Evolutionary conservation across 345 rosid species (phyloP).

Genomic region (Corchorus capsularis): DNA sequence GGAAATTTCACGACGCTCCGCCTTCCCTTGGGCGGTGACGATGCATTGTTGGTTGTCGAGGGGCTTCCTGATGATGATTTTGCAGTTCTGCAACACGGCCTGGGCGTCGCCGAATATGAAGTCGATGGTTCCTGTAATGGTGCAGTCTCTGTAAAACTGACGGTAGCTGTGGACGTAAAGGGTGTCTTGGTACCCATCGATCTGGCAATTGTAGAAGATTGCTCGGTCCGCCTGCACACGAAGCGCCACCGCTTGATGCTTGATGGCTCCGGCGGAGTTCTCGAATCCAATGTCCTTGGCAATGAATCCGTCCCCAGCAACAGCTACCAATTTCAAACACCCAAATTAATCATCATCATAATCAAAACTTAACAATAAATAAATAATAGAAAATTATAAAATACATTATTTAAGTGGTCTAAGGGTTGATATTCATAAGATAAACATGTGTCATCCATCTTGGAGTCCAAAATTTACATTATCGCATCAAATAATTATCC

Average conservation of each 20-base stretch:
- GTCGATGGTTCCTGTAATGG: conserved; percentile 70
- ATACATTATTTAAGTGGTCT: too few species aligned
- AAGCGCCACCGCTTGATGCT: conserved; percentile 75
- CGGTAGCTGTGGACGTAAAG: conserved; percentile 66
- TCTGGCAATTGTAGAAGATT: conserved; percentile 53
- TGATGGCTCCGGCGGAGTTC: conserved; percentile 64
- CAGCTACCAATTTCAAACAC: conserved; percentile 33
- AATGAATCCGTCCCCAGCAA: conserved; percentile 52
- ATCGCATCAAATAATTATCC: too few species aligned
- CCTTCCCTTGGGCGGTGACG: conserved; percentile 72
- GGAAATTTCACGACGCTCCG: conserved; percentile 37
- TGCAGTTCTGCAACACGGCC: conserved; percentile 64
- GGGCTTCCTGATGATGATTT: conserved; percentile 56
- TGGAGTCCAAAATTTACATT: too few species aligned
- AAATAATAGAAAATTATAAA: too few species aligned
- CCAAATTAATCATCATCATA: background rate
- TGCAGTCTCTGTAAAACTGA: conserved; percentile 77
- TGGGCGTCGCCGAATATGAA: conserved; percentile 68
- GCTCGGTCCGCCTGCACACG: conserved; percentile 55
- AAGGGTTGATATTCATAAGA: too few species aligned
- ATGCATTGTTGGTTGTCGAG: conserved; percentile 44
- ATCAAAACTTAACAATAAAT: too few species aligned
- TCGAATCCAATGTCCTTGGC: conserved; percentile 69
- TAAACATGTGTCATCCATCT: too few species aligned
- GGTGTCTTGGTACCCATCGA: conserved; percentile 71